phyloP scores from a whole-genome alignment of 352 stramenopile species.

The Nothophytophthora sp. region DNA sequence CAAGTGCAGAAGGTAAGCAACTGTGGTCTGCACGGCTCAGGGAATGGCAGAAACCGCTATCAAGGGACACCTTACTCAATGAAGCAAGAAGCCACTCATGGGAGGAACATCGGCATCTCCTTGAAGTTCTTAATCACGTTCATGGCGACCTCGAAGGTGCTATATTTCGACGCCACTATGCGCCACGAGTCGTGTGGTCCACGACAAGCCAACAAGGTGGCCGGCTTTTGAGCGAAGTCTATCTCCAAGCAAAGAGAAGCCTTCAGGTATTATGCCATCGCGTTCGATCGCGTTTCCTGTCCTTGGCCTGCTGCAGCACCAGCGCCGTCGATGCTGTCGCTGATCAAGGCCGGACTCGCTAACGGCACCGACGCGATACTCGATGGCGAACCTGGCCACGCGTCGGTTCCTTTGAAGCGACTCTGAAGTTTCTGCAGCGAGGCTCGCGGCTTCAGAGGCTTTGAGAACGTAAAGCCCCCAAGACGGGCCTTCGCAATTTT shows the following conservation, averaged over 20 bases:
- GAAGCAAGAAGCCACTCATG: too few relatives aligned
- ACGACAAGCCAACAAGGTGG: too few relatives aligned
- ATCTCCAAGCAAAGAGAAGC: background rate
- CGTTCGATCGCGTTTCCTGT: background rate
- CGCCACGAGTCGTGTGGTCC: too few relatives aligned
- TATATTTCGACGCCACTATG: too few relatives aligned
- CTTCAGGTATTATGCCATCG: background rate
- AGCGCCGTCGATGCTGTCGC: background rate
- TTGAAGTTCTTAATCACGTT: too few relatives aligned
- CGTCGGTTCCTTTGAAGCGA: slow-evolving; percentile 54
- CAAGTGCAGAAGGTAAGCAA: too few relatives aligned
- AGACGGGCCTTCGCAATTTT: slow-evolving; percentile 63
- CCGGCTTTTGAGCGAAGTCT: background rate
- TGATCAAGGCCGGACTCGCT: background rate
- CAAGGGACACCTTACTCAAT: too few relatives aligned
- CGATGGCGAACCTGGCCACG: slow-evolving; percentile 65
- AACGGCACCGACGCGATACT: slow-evolving; percentile 3
- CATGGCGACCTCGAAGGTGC: too few relatives aligned
- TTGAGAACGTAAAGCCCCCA: slow-evolving; percentile 61
- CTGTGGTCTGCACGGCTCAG: too few relatives aligned
- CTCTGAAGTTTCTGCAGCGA: slow-evolving; percentile 70
- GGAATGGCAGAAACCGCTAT: too few relatives aligned
- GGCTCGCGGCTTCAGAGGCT: slow-evolving; percentile 59
- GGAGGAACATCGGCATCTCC: too few relatives aligned
- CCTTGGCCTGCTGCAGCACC: background rate